These are phyloP conservation scores for Lachancea sp. DNA, from an alignment of 805 yeast genomes.

Conservation along the genomic window DNA sequence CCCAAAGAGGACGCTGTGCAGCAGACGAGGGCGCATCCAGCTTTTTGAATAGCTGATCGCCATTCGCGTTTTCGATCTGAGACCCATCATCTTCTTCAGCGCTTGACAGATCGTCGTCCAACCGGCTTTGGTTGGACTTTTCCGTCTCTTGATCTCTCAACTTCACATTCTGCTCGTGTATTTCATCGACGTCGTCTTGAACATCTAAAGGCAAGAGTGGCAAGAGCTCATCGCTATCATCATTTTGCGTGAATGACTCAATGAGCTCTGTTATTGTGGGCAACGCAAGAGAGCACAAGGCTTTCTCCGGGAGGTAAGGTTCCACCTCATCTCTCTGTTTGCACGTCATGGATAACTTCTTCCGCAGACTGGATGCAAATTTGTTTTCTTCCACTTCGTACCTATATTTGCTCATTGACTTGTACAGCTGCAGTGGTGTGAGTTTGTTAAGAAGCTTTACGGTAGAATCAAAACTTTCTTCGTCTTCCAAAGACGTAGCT, in stretches of 20 bases:
- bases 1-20: constrained; percentile 36
- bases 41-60: constrained; percentile 58
- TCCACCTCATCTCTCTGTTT: constrained; percentile 18
- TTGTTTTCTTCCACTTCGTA: constrained; percentile 78
- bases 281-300: constrained; percentile 47
- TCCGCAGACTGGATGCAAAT: constrained; percentile 47
- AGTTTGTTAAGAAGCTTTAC: constrained; percentile 48
- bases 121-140: constrained; percentile 11
- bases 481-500: constrained; percentile 61
- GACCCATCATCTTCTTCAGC: constrained; percentile 6
- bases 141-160: constrained; percentile 16
- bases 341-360: constrained; percentile 21
- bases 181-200: constrained; percentile 65
- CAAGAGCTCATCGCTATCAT: constrained; percentile 48
- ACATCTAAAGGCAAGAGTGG: constrained; percentile 69
- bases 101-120: too few species aligned
- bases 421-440: constrained; percentile 63
- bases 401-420: constrained; percentile 66
- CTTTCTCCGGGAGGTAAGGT: constrained; percentile 44
- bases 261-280: constrained; percentile 74
- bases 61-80: constrained; percentile 42
- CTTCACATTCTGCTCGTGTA: constrained; percentile 40
- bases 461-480: constrained; percentile 53
- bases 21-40: constrained; percentile 59
- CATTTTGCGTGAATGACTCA: constrained; percentile 60